Conservation (phyloP, 805 yeast genomes). For the Schwanniomyces occidentalis region DNA sequence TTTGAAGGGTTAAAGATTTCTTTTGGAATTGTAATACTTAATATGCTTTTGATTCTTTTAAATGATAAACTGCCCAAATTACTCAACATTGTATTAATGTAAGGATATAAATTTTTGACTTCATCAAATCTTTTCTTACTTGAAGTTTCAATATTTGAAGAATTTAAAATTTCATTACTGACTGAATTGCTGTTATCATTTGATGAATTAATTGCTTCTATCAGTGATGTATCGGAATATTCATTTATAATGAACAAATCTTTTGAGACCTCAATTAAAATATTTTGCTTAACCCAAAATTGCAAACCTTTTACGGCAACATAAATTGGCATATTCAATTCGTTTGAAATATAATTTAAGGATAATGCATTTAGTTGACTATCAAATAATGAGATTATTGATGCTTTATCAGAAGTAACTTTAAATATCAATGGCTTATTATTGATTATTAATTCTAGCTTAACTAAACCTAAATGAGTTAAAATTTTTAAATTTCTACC, state of each 20-base stretch:
- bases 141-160: constrained; percentile 2
- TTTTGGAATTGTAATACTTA: constrained; percentile 56
- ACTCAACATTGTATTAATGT: constrained; percentile 55
- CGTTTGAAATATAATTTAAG: constrained; percentile 28
- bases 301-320: constrained; percentile 37
- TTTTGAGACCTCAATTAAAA: constrained; percentile 43
- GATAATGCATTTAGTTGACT: constrained; percentile 32
- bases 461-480: constrained; percentile 62
- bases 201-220: not conserved
- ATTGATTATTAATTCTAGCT: constrained; percentile 52
- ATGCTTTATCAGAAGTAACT: constrained; percentile 72
- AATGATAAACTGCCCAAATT: constrained; percentile 53
- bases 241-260: constrained; percentile 43
- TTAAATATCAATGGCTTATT: constrained; percentile 38
- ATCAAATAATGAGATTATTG: constrained; percentile 54
- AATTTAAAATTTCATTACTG: not conserved
- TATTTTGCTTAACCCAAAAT: constrained; percentile 67
- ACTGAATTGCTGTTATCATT: not conserved
- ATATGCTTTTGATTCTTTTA: constrained; percentile 52
- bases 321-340: constrained; percentile 44
- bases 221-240: constrained; percentile 12
- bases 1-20: constrained; percentile 39
- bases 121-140: not conserved
- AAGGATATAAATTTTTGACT: constrained; percentile 37
- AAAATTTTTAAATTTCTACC: constrained; percentile 62